Base-by-base conservation (phyloP, 1,139 yeast species). In the Blastobotrys malaysiensis region DNA sequence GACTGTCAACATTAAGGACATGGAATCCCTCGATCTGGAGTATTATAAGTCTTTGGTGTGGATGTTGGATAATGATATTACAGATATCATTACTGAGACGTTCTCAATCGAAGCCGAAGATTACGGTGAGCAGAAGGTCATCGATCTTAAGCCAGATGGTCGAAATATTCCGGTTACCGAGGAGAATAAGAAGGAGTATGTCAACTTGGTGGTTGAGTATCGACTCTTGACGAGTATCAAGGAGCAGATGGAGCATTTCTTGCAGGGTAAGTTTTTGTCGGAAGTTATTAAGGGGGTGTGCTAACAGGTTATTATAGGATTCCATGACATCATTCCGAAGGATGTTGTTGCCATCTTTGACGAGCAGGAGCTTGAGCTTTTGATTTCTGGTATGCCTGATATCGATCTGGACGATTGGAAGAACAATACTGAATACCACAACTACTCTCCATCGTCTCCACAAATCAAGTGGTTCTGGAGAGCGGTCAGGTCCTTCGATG, bases 391-490 rank as follows among this genome's bases (percentile, higher is more conserved):
- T 13, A 77, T 95, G 65, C 99, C 99, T 1, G 97, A 93, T 65
- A 91, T 95, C 63, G 97, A 88, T 71, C 91, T 93, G 22, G 87
- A 83, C 61, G 99, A 95, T 67, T 95, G 99, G 99, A 87, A 88
- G 63, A 84, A 82, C 65, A 87, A 93, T 68, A 81, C 97, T 1
- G 77, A 77, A 1, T 93, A 95, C 71, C 86, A 81, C 57, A 93
- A 91, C 68, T 95, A 93, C 69, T 81, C 91, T 0, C 80, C 95
- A 1, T 80, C 89, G 1, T 88, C 96, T 2, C 83, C 88, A 45
- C 98, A 91, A 67, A 85, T 95, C 57, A 91, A 87, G 67, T 93
- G 98, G 90, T 95, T 93, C 73, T 95, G 99, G 99, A 79, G 98
- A 67, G 97, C 98, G 1, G 97, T 95, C 14, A 83, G 90, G 64